Base-by-base conservation (phyloP, 805 yeast genomes). In the Alloascoidea hylecoeti region DNA sequence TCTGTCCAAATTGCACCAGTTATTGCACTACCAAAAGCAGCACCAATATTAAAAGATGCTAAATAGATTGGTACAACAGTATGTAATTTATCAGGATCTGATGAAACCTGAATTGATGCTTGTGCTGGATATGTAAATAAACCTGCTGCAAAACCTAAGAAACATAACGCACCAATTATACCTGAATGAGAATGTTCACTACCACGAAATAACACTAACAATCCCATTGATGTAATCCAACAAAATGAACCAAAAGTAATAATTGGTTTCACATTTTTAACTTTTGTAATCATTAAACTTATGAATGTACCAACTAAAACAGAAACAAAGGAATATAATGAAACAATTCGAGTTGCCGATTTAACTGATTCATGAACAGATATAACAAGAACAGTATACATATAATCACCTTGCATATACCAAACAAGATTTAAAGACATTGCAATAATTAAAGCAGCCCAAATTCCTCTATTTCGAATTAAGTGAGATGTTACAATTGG, bases 1-100 rank as follows among this genome's bases (percentile, higher is more conserved):
- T 70, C 64, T 13, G 74, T 65, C 78, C 78, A 73, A 27, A 73
- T 58, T 19, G 78, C 77, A 46, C 76, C 78, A 13, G 75, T 60
- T 27, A 73, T 63, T 27, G 72, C 52, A 15, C 65, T 51, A 18
- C 78, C 79, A 36, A 71, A 44, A 13, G 76, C 75, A 5, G 67
- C 50, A 9, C 79, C 79, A 39, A 73, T 58, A 44, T 66, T 63
- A 50, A 69, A 72, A 15, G 63, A 50, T 3, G 77, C 61, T 45
- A 66, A 58, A 52, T 63, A 66, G 33, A 69, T 49, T 1, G 75
- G 60, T 33, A 66, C 58, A 15, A 66, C 61, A 37, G 65, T 60
- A n/a, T 75, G 74, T 73, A 70, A 66, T 50, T 64, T 59, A 48
- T 69, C 72, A 51, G 70, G 78, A 45, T 58, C 64, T 35, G 68